phyloP scores from a whole-genome alignment of 768 basidiomycete genomes.

The Pholiota conissans region DNA sequence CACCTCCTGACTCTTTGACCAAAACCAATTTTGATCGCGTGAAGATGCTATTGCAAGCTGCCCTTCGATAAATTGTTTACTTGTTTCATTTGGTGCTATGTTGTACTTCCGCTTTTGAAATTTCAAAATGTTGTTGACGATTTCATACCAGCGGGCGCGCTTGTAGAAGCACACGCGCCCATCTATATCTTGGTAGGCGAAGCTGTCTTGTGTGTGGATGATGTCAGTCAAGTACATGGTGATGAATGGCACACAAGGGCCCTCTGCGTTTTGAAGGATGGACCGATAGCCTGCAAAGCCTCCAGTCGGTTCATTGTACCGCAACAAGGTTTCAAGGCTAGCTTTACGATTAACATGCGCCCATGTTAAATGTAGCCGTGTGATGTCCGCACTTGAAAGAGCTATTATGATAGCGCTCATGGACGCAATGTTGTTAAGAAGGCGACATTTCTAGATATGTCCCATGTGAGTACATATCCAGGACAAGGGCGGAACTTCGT shows the following conservation, averaged over 20 bases:
- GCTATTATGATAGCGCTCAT: constrained; percentile 68
- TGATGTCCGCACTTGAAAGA: constrained; percentile 58
- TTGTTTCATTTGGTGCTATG: constrained; percentile 44
- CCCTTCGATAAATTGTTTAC: constrained; percentile 46
- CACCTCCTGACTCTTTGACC: constrained; percentile 59
- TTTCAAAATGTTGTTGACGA: constrained; percentile 53
- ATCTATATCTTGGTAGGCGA: constrained; percentile 35
- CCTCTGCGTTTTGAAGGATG: constrained; percentile 46
- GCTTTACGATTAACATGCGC: constrained; percentile 56
- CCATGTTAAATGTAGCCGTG: constrained; percentile 64
- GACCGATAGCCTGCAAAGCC: constrained; percentile 57
- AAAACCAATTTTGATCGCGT: constrained; percentile 53
- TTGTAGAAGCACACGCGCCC: constrained; percentile 51
- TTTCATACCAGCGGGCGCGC: constrained; percentile 57
- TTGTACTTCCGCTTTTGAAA: constrained; percentile 55
- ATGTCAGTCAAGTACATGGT: constrained; percentile 63
- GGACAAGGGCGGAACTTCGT: no score
- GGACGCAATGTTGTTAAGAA: constrained; percentile 64
- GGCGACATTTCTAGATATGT: constrained; percentile 56
- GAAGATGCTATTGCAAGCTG: constrained; percentile 40
- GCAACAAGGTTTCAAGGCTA: constrained; percentile 49
- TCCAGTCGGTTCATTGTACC: constrained; percentile 58
- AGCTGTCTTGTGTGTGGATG: constrained; percentile 53
- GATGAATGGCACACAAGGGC: constrained; percentile 70
- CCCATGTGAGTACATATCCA: neutral